Conservation (phyloP, 2,329 filamentous ascomycete species). For the Ophiosphaerella korrae region DNA sequence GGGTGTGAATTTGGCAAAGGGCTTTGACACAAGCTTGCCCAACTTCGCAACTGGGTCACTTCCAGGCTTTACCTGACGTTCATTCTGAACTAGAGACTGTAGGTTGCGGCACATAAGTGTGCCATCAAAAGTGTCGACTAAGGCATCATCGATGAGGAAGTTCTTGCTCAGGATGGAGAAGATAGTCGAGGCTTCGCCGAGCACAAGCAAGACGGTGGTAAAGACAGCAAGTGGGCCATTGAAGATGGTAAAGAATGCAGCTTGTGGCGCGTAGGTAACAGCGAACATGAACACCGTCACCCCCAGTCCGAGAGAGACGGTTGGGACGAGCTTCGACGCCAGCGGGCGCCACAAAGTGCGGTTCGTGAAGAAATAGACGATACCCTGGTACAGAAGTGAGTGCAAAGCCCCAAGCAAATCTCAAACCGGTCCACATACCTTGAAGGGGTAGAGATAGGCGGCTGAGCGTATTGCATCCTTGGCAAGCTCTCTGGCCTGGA, state of each 20-base stretch:
- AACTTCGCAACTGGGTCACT: conserved; percentile 60
- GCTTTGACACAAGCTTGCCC: conserved; percentile 62
- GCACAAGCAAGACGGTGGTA: conserved; percentile 70
- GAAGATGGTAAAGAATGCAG: conserved; percentile 80
- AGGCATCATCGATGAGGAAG: conserved; percentile 79
- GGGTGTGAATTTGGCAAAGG: conserved; percentile 59
- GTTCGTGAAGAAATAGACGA: conserved; percentile 64
- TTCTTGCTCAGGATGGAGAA: conserved; percentile 64
- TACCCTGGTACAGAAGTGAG: conserved; percentile 54
- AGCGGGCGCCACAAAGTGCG: conserved; percentile 65
- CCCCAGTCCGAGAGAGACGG: conserved; percentile 70
- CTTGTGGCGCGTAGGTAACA: conserved; percentile 84
- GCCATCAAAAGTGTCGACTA: conserved; percentile 89
- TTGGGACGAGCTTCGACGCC: conserved; percentile 61
- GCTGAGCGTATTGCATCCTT: conserved; percentile 74
- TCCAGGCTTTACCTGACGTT: conserved; percentile 70
- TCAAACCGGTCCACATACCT: conserved; percentile 47
- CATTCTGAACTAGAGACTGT: conserved; percentile 70
- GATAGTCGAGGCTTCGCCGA: conserved; percentile 56
- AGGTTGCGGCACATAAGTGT: conserved; percentile 61
- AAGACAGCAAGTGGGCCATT: conserved; percentile 82
- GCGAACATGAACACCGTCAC: conserved; percentile 84
- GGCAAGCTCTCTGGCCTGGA: conserved; percentile 67
- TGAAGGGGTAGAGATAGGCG: conserved; percentile 86
- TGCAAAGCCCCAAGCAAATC: not conserved